Conservation (phyloP, 352 stramenopile genomes). For the Lagenidium sp. region DNA sequence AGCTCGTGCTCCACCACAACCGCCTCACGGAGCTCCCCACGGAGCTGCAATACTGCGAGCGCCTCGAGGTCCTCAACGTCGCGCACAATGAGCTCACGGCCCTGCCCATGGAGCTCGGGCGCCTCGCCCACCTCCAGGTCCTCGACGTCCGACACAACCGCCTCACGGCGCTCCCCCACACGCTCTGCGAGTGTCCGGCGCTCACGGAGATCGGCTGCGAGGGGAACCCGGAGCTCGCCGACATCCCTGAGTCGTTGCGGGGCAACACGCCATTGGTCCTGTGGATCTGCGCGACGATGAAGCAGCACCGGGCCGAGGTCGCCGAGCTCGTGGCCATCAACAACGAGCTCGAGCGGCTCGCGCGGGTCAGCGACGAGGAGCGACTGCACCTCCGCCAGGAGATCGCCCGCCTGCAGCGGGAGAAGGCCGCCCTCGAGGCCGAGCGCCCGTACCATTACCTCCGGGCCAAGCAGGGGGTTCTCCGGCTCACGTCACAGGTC, state of each 20-base stretch:
- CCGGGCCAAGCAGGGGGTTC: slow-evolving; percentile 52
- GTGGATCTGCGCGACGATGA: slow-evolving; percentile 76
- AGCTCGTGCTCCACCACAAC: slow-evolving; percentile 58
- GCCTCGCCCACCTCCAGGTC: slow-evolving; percentile 37
- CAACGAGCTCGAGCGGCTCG: slow-evolving; percentile 57
- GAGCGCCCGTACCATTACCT: slow-evolving; percentile 69
- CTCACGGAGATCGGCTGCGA: slow-evolving; percentile 49
- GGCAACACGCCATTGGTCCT: slow-evolving; percentile 66
- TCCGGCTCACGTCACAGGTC: slow-evolving; percentile 41
- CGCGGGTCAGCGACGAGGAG: slow-evolving; percentile 64
- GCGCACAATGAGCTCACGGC: slow-evolving; percentile 55
- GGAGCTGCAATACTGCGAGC: slow-evolving; percentile 59
- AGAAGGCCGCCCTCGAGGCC: slow-evolving; percentile 46
- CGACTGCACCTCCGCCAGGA: slow-evolving; percentile 54
- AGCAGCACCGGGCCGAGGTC: slow-evolving; percentile 50
- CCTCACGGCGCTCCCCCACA: slow-evolving; percentile 55
- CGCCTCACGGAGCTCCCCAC: slow-evolving; percentile 48
- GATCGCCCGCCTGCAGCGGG: slow-evolving; percentile 45
- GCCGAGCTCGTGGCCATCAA: slow-evolving; percentile 71
- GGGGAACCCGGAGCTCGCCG: slow-evolving; percentile 39
- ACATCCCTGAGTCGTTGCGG: slow-evolving; percentile 57
- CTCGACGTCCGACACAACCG: slow-evolving; percentile 71
- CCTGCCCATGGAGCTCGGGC: slow-evolving; percentile 40
- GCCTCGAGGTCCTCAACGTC: slow-evolving; percentile 54
- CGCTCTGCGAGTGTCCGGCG: slow-evolving; percentile 52